A percentile compares a stretch with the other conserved stretches of the same genome.
These are phyloP conservation scores for Trichoderma sp. DNA, from an alignment of 2,329 filamentous ascomycete genomes.

Conservation along the genomic window DNA sequence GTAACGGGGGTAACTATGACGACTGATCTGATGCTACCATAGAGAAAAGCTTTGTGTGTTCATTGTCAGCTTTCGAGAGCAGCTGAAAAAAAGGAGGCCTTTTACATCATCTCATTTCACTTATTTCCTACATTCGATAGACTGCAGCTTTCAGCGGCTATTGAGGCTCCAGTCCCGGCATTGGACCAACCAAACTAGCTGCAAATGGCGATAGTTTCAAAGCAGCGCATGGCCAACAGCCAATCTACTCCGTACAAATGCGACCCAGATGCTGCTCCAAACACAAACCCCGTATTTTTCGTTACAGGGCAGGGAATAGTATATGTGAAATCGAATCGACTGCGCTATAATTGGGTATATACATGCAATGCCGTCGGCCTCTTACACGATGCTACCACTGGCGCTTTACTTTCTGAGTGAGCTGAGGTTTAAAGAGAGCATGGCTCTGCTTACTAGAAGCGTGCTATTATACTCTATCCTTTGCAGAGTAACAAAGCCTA, in stretches of 20 bases:
- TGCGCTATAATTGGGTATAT: not conserved
- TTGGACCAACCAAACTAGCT: constrained; percentile 7
- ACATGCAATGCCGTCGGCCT: not conserved
- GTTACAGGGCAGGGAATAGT: constrained; percentile 17
- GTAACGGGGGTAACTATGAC: not conserved
- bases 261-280: not conserved
- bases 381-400: not conserved
- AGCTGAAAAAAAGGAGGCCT: not conserved
- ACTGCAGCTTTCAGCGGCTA: constrained; percentile 10
- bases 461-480: not conserved
- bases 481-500: not conserved
- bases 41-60: not conserved
- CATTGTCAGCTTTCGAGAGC: not conserved
- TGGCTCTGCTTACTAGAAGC: not conserved
- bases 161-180: constrained; percentile 20
- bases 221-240: constrained; percentile 13
- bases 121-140: constrained; percentile 5
- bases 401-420: not conserved
- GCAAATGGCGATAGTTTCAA: not conserved
- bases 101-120: not conserved
- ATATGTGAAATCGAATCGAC: not conserved
- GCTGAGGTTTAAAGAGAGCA: not conserved
- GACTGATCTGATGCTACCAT: not conserved
- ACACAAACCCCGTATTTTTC: not conserved
- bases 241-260: constrained; percentile 16